Percentiles rank a stretch among this genome's conserved stretches.
Evolutionary conservation across 306 rosid genomes (phyloP).

Genomic region (Glycine latifolia): DNA sequence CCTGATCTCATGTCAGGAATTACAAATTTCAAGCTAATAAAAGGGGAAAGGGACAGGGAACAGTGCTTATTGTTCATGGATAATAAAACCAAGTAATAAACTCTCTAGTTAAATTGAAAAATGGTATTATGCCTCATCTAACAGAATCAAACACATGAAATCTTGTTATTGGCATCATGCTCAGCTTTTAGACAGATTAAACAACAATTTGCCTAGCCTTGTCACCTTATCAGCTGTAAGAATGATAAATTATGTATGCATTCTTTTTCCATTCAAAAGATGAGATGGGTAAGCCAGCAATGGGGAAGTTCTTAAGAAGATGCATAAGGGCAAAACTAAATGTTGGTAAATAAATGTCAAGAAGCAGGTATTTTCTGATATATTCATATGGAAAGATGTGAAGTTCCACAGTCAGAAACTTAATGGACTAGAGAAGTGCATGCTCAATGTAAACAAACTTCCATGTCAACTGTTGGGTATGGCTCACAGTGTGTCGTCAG

Average conservation of each 20-base stretch:
- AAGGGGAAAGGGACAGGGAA: not conserved
- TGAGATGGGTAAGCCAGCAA: slow-evolving; percentile 5
- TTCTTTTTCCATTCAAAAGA: not conserved
- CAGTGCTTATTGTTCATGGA: not conserved
- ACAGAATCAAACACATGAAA: slow-evolving; percentile 4
- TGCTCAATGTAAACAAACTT: not conserved
- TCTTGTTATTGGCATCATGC: not conserved
- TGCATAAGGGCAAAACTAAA: not conserved
- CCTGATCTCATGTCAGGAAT: slow-evolving; percentile 73
- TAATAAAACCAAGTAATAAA: slow-evolving; percentile 10
- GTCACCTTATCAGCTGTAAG: not conserved
- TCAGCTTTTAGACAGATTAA: not conserved
- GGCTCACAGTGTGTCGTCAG: too few species aligned
- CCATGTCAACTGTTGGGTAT: too few species aligned
- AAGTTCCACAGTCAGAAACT: not conserved
- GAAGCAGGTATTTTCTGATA: not conserved
- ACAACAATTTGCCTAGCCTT: not conserved
- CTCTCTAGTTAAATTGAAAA: not conserved
- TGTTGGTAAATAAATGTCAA: not conserved
- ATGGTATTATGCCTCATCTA: not conserved
- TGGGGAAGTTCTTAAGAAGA: not conserved
- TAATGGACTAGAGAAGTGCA: not conserved
- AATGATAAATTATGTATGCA: not conserved
- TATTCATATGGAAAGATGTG: not conserved
- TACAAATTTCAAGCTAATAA: slow-evolving; percentile 44